Evolutionary conservation across 805 yeast species (phyloP).

Genomic region (Lachancea dasiensis): DNA sequence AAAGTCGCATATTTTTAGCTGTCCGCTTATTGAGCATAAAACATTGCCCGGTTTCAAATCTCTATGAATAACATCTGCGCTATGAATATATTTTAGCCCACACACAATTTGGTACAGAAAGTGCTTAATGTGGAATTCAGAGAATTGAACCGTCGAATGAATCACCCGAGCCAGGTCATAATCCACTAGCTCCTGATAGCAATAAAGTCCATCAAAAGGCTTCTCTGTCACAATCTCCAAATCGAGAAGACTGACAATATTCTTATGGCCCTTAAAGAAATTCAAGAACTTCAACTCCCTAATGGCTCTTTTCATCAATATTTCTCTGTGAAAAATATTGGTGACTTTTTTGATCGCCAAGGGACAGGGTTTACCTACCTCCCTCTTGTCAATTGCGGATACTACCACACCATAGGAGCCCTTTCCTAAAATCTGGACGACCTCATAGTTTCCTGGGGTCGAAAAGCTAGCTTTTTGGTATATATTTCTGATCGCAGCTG

Average conservation of each 20-base stretch:
- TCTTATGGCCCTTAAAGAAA: constrained; percentile 79
- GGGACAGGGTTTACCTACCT: constrained; percentile 21
- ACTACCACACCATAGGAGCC: constrained; percentile 88
- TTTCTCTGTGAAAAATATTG: constrained; percentile 59
- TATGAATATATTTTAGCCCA: constrained; percentile 83
- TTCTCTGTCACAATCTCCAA: constrained; percentile 58
- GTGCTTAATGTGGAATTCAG: constrained; percentile 76
- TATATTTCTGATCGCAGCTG: constrained; percentile 25
- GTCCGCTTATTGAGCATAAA: constrained; percentile 66
- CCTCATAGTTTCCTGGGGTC: constrained; percentile 53
- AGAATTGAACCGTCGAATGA: constrained; percentile 65
- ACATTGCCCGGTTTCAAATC: constrained; percentile 92
- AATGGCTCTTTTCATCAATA: constrained; percentile 69
- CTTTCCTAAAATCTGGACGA: constrained; percentile 59
- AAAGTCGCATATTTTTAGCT: constrained; percentile 83
- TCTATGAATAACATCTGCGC: constrained; percentile 88
- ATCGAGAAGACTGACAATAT: constrained; percentile 69
- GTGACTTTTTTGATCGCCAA: constrained; percentile 81
- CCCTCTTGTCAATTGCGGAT: constrained; percentile 45
- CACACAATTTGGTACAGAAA: constrained; percentile 77
- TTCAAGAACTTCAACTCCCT: constrained; percentile 78
- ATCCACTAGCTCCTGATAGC: constrained; percentile 81
- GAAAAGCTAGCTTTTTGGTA: constrained; percentile 55
- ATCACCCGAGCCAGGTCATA: constrained; percentile 79
- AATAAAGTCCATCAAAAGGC: constrained; percentile 82